phyloP scores from a whole-genome alignment of 805 yeast species.

The Wickerhamiella sorbophila region DNA sequence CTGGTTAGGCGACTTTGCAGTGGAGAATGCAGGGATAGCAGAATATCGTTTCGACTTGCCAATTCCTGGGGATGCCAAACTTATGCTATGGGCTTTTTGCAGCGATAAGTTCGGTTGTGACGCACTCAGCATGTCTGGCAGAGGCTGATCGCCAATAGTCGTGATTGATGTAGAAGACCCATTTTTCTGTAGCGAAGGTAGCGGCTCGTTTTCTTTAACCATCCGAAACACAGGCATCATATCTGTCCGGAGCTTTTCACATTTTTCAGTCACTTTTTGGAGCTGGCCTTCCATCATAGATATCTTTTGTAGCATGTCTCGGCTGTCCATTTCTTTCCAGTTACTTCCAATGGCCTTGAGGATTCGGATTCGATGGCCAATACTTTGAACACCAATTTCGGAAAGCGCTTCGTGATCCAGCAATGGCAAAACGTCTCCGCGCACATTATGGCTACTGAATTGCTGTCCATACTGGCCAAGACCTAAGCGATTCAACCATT shows the following conservation, averaged over 20 bases:
- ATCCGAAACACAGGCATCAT: slow-evolving; percentile 47
- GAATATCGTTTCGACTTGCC: neutral
- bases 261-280: slow-evolving; percentile 37
- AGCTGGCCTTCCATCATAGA: slow-evolving; percentile 24
- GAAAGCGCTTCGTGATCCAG: slow-evolving; percentile 54
- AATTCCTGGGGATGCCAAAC: neutral
- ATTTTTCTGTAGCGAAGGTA: slow-evolving; percentile 41
- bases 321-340: neutral
- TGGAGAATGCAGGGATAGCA: neutral
- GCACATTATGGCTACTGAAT: slow-evolving; percentile 46
- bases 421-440: slow-evolving; percentile 59
- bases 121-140: neutral
- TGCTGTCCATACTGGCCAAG: slow-evolving; percentile 11
- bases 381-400: slow-evolving; percentile 49
- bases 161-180: neutral
- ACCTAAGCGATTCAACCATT: slow-evolving; percentile 2
- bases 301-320: slow-evolving; percentile 17
- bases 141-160: neutral
- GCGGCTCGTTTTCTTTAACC: slow-evolving; percentile 47
- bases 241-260: slow-evolving; percentile 46
- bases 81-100: neutral
- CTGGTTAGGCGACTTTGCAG: neutral
- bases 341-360: slow-evolving; percentile 43
- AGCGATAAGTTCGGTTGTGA: neutral
- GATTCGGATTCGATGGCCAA: slow-evolving; percentile 44